Evolutionary conservation across 2,329 filamentous ascomycete genomes (phyloP), one percentile per base, ranked within the genome.

Genomic region (Sordariomycetes sp.): DNA sequence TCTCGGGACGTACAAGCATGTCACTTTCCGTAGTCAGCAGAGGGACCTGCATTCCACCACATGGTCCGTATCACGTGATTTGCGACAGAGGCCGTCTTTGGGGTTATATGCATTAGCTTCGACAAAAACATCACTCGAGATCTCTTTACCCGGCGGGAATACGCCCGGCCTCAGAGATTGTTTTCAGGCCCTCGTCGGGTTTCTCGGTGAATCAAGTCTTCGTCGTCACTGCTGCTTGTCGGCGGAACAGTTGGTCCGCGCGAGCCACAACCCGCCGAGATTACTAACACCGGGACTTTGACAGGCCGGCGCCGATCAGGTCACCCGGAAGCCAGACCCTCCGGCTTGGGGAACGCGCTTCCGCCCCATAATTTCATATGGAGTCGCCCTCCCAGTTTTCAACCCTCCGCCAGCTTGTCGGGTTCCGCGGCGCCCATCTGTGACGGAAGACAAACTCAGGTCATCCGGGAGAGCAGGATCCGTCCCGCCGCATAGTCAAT

Each of bases 301-400:
- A 16, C 35, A 32, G 28, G 28, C 28, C 28, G 28, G 8, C 28
- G 28, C 28, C 28, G 28, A 40, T 57, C 55, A 57, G 55, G 32
- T 57, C 55, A 57, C 50, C 54, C 55, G 55, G 55, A 43, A 57
- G 40, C 43, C 34, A n/a, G 40, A 57, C 22, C 32, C 25, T 48
- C 55, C 40, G 43, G 32, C 20, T 14, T 24, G 40, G 34, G 12
- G 10, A 20, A 53, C 3, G 28, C 16, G 25, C 25, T 20, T 46
- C 10, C 12, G 6, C 5, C 40, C n/a, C n/a, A n/a, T n/a, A n/a
- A n/a, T n/a, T n/a, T n/a, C n/a, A n/a, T n/a, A n/a, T 46, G 18
- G n/a, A 7, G 16, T 46, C 40, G 37, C 37, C 11, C 40, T 46
- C 14, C 40, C 18, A 18, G 3, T n/a, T 43, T 43, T 43, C 12